Conservation (phyloP, 495 filamentous ascomycete species). For the Penicillium crystallinum region DNA sequence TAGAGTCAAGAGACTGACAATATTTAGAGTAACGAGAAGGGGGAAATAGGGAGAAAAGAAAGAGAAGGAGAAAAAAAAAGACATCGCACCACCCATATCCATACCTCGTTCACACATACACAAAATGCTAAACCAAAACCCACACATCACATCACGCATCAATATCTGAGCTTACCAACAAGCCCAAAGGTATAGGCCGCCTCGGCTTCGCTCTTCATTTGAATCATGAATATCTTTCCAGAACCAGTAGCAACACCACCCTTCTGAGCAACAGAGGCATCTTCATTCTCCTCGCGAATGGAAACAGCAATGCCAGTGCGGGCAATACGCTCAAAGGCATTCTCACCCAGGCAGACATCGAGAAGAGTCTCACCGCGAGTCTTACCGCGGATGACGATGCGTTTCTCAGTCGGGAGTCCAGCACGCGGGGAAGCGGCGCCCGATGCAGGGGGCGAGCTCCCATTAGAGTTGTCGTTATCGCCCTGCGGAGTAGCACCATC, state of each 20-base stretch:
- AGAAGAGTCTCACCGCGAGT: slow-evolving; percentile 63
- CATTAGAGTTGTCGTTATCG: slow-evolving; percentile 16
- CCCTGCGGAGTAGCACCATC: slow-evolving; percentile 15
- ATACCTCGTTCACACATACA: slow-evolving; percentile 1
- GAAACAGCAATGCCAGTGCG: slow-evolving; percentile 80
- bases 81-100: slow-evolving; percentile 5
- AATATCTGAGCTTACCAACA: slow-evolving; percentile 56
- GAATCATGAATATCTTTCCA: slow-evolving; percentile 78
- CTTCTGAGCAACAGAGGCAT: slow-evolving; percentile 58
- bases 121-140: not conserved
- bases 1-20: slow-evolving; percentile 2
- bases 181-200: slow-evolving; percentile 57
- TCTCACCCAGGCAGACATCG: slow-evolving; percentile 78
- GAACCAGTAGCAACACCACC: slow-evolving; percentile 67
- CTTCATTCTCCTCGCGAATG: slow-evolving; percentile 76
- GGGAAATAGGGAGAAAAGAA: not conserved
- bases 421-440: slow-evolving; percentile 35
- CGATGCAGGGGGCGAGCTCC: slow-evolving; percentile 25
- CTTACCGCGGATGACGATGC: slow-evolving; percentile 69
- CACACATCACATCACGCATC: slow-evolving; percentile 1
- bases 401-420: slow-evolving; percentile 57
- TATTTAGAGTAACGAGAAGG: slow-evolving; percentile 1
- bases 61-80: not conserved
- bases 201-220: slow-evolving; percentile 62
- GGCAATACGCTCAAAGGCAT: slow-evolving; percentile 77